Percentiles rank a stretch among this genome's conserved stretches.
phyloP scores from a whole-genome alignment of 2,329 filamentous ascomycete genomes.

The Phyllosticta ampelicida region DNA sequence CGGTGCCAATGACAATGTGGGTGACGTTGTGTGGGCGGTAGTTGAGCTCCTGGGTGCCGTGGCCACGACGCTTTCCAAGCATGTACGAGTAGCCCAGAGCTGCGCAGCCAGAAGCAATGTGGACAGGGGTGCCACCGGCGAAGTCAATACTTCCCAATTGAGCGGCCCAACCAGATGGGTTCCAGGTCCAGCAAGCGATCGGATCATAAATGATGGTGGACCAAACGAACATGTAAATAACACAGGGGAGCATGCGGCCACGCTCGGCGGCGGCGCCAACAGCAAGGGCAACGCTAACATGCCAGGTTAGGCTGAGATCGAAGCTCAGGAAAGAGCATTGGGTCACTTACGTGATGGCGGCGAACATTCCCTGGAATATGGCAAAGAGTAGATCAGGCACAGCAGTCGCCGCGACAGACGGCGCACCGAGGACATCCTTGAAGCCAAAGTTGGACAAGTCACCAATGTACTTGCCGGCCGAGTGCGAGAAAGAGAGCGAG shows the following conservation, averaged over 20 bases:
- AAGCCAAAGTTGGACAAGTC: slow-evolving; percentile 72
- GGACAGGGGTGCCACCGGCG: slow-evolving; percentile 81
- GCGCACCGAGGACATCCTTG: slow-evolving; percentile 60
- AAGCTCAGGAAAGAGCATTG: background rate
- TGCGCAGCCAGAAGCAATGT: slow-evolving; percentile 73
- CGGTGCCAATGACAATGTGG: slow-evolving; percentile 82
- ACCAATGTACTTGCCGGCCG: slow-evolving; percentile 64
- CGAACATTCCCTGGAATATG: slow-evolving; percentile 83
- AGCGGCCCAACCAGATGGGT: slow-evolving; percentile 68
- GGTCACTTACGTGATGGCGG: slow-evolving; percentile 66
- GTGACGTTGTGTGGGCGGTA: slow-evolving; percentile 90
- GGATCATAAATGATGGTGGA: slow-evolving; percentile 82
- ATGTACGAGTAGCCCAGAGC: slow-evolving; percentile 86
- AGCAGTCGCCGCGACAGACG: slow-evolving; percentile 60
- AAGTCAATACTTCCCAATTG: slow-evolving; percentile 76
- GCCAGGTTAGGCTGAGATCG: slow-evolving; percentile 5
- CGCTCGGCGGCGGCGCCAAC: slow-evolving; percentile 79
- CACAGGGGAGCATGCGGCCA: slow-evolving; percentile 76
- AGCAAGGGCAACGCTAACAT: slow-evolving; percentile 60
- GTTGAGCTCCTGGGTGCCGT: slow-evolving; percentile 80
- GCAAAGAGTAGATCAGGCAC: slow-evolving; percentile 79
- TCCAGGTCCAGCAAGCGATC: slow-evolving; percentile 95
- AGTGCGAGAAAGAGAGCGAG: slow-evolving; percentile 71
- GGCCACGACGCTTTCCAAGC: slow-evolving; percentile 74
- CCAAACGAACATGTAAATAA: slow-evolving; percentile 93